These are phyloP conservation scores for Didymella lethalis DNA, from an alignment of 2,329 filamentous ascomycete species.

Conservation along the genomic window DNA sequence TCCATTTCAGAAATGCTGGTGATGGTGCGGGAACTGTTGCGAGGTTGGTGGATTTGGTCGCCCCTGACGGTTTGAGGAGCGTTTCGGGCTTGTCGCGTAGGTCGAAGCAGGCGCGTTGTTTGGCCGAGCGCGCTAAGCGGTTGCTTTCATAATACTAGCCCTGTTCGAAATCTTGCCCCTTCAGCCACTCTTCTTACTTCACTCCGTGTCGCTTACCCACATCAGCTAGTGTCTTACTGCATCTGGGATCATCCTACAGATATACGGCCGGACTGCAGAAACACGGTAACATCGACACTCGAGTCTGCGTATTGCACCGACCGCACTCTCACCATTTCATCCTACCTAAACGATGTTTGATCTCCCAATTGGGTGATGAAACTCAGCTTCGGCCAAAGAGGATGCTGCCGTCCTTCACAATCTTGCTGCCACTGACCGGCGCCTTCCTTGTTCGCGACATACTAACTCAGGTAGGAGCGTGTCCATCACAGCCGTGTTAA, in stretches of 20 bases:
- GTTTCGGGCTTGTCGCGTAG: constrained; percentile 38
- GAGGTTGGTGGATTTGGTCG: constrained; percentile 30
- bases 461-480: constrained; percentile 25
- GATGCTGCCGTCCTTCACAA: constrained; percentile 22
- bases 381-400: constrained; percentile 38
- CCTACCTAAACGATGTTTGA: constrained; percentile 30
- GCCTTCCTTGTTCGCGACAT: constrained; percentile 29
- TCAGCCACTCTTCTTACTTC: constrained; percentile 5
- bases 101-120: constrained; percentile 12
- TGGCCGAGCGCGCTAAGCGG: constrained; percentile 11
- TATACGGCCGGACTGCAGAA: constrained; percentile 11
- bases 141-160: constrained; percentile 12
- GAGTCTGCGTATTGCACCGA: constrained; percentile 22
- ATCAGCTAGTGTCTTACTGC: constrained; percentile 11
- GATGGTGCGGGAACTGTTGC: constrained; percentile 37
- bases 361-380: constrained; percentile 39
- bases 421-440: constrained; percentile 28
- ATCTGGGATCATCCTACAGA: neutral
- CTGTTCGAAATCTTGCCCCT: neutral
- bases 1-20: constrained; percentile 22
- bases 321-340: constrained; percentile 27
- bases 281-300: constrained; percentile 24
- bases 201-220: neutral
- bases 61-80: constrained; percentile 37
- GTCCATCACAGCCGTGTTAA: constrained; percentile 31